A percentile compares a stretch with the other conserved stretches of the same genome.
Evolutionary conservation across 2,329 filamentous ascomycete species (phyloP).

Genomic region (Alternaria brassicicola): DNA sequence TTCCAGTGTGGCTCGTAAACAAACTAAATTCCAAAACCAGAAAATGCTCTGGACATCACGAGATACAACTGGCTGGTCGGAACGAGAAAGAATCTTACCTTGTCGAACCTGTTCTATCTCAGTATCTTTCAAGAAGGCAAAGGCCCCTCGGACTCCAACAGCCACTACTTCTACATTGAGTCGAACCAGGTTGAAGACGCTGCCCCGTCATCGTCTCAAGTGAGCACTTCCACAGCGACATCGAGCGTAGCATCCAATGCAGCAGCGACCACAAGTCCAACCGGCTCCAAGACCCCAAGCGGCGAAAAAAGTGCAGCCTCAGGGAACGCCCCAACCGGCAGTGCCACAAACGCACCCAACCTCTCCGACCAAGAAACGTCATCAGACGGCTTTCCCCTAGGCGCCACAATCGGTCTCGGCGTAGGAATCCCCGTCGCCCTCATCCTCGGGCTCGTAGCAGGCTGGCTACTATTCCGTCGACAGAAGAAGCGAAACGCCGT

Average conservation of each 20-base stretch:
- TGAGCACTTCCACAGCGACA: background rate
- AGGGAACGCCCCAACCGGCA: background rate
- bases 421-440: background rate
- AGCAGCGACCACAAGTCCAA: too few species aligned
- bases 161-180: slow-evolving; percentile 9
- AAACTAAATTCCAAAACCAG: background rate
- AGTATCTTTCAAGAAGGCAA: slow-evolving; percentile 11
- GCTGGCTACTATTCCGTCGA: slow-evolving; percentile 1
- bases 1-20: background rate
- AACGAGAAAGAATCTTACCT: slow-evolving; percentile 10
- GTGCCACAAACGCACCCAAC: background rate
- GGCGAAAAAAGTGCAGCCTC: too few species aligned
- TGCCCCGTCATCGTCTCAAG: background rate
- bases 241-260: background rate
- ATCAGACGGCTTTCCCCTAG: background rate
- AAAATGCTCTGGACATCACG: background rate
- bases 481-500: background rate
- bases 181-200: background rate
- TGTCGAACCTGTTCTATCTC: slow-evolving; percentile 12
- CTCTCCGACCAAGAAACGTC: background rate
- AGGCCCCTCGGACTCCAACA: background rate
- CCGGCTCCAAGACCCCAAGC: too few species aligned
- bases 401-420: background rate
- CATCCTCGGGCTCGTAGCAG: background rate
- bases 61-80: slow-evolving; percentile 11